Evolutionary conservation across 192 early-diverging fungal species (phyloP).

Genomic region (Coemansia sp.): DNA sequence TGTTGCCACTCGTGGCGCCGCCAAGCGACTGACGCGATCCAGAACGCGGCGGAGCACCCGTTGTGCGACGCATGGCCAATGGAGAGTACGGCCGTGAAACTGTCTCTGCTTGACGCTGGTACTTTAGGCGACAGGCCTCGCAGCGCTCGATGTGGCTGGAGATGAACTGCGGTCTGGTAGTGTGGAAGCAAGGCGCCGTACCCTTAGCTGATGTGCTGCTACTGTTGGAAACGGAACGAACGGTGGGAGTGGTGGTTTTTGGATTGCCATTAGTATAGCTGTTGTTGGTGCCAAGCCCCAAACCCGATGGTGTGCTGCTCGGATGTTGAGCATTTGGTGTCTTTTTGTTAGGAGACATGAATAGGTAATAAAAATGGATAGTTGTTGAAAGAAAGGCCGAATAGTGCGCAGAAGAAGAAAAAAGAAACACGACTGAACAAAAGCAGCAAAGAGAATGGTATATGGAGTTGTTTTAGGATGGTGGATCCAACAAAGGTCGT

Average conservation of each 20-base stretch:
- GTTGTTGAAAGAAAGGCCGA: neutral
- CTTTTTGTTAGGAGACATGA: conserved; percentile 34
- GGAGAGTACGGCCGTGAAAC: conserved; percentile 42
- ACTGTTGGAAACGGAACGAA: conserved; percentile 47
- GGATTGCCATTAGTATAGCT: conserved; percentile 5
- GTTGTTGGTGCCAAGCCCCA: conserved; percentile 16
- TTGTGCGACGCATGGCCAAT: conserved; percentile 30
- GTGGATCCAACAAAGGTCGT: neutral
- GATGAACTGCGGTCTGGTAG: conserved; percentile 54
- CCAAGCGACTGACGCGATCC: conserved; percentile 41
- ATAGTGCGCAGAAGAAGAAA: neutral
- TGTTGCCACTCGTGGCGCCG: conserved; percentile 10
- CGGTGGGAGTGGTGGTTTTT: conserved; percentile 7
- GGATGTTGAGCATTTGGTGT: conserved; percentile 19
- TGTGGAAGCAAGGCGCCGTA: conserved; percentile 52
- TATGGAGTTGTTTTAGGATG: neutral
- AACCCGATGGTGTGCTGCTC: conserved; percentile 27
- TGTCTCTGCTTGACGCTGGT: conserved; percentile 53
- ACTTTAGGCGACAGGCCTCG: conserved; percentile 54
- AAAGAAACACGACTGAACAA: neutral
- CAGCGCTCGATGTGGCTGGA: conserved; percentile 57
- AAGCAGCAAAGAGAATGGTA: neutral
- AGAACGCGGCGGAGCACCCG: conserved; percentile 28
- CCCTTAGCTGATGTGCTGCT: conserved; percentile 39
- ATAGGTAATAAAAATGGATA: neutral